Conservation (phyloP, 1,284 basidiomycete species). For the Thelephora terrestris region DNA sequence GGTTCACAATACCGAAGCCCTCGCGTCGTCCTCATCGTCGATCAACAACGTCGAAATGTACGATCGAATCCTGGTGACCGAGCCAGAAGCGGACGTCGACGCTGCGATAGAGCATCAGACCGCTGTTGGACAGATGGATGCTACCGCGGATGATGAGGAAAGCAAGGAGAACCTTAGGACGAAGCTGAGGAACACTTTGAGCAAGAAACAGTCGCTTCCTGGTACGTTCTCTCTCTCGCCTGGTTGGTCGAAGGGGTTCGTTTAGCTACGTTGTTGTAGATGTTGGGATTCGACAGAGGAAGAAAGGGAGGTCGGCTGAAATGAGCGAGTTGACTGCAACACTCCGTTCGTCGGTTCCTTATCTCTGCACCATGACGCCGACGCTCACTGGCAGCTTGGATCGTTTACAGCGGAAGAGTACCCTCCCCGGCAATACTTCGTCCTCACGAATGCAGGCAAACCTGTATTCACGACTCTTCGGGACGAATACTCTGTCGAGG, state of each 20-base stretch:
- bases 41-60: conserved; percentile 49
- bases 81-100: conserved; percentile 49
- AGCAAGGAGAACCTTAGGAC: conserved; percentile 58
- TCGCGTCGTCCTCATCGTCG: conserved; percentile 44
- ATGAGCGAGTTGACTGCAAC: conserved; percentile 18
- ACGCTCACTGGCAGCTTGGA: not conserved
- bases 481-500: conserved; percentile 45
- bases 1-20: conserved; percentile 22
- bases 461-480: conserved; percentile 74
- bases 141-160: conserved; percentile 36
- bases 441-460: conserved; percentile 92
- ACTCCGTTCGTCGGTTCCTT: conserved; percentile 15
- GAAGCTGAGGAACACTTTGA: conserved; percentile 57
- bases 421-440: conserved; percentile 74
- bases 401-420: conserved; percentile 29
- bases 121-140: conserved; percentile 32
- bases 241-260: conserved; percentile 4
- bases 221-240: conserved; percentile 15
- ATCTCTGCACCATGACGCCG: not conserved
- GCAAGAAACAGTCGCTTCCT: conserved; percentile 29
- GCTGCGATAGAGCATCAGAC: conserved; percentile 40
- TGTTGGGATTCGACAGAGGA: conserved; percentile 10
- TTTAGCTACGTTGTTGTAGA: not conserved
- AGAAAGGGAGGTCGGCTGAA: conserved; percentile 17
- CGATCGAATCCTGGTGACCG: conserved; percentile 58